A percentile compares a stretch with the other conserved stretches of the same genome.
Conservation (phyloP, 371 early-diverging fungal genomes). For the Mortierella sp. region DNA sequence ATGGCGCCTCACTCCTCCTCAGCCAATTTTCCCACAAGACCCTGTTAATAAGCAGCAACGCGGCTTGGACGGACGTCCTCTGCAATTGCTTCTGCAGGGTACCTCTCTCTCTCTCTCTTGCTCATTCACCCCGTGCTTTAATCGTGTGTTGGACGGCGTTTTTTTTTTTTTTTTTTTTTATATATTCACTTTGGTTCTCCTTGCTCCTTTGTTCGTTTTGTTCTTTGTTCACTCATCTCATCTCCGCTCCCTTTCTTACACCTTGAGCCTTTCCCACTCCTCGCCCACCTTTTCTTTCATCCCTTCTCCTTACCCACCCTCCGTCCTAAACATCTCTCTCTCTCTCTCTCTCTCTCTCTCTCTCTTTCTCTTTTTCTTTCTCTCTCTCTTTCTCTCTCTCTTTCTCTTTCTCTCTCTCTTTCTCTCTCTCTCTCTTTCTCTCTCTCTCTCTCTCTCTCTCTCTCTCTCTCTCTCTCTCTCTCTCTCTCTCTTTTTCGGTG, state of each 20-base stretch:
- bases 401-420: background rate
- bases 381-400: constrained; percentile 2
- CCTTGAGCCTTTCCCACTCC: too few relatives aligned
- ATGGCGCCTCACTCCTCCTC: too few relatives aligned
- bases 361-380: background rate
- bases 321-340: background rate
- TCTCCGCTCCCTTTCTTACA: background rate
- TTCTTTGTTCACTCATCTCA: too few relatives aligned
- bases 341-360: background rate
- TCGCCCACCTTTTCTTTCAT: background rate
- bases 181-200: background rate
- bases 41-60: background rate
- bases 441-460: background rate
- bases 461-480: background rate
- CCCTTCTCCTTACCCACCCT: constrained; percentile 5
- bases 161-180: constrained; percentile 5
- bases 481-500: background rate
- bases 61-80: background rate
- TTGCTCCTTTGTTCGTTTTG: background rate
- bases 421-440: background rate
- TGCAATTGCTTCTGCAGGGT: background rate
- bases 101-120: background rate
- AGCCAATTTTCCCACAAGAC: constrained; percentile 1
- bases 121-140: background rate
- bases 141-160: background rate